Percentiles rank a stretch among this genome's conserved stretches.
These are phyloP conservation scores for Chalciporus piperatus DNA, from an alignment of 768 basidiomycete species.

Conservation along the genomic window DNA sequence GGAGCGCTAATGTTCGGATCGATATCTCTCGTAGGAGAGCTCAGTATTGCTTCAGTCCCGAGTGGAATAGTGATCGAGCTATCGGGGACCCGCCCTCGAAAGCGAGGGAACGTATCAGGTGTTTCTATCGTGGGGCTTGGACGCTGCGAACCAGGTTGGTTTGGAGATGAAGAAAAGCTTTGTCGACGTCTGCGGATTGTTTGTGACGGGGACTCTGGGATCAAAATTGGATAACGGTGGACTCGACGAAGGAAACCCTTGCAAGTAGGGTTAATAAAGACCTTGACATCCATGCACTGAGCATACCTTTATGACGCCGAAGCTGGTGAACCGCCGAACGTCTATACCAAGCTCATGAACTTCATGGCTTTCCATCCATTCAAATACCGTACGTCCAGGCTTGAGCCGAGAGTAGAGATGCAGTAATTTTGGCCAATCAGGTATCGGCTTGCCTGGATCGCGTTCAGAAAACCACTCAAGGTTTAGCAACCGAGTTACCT, in stretches of 20 bases:
- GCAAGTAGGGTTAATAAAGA: not conserved
- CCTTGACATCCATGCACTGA: not conserved
- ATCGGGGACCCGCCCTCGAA: slow-evolving; percentile 23
- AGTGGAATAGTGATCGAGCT: slow-evolving; percentile 17
- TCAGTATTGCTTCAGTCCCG: slow-evolving; percentile 17
- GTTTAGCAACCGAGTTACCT: slow-evolving; percentile 37
- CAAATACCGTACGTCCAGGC: slow-evolving; percentile 76
- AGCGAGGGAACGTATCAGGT: slow-evolving; percentile 12
- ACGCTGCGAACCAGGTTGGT: slow-evolving; percentile 11
- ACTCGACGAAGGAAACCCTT: slow-evolving; percentile 91
- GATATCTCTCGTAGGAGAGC: slow-evolving; percentile 34
- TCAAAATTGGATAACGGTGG: slow-evolving; percentile 86
- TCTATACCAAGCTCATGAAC: slow-evolving; percentile 79
- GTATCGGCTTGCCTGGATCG: slow-evolving; percentile 49
- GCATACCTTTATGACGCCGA: slow-evolving; percentile 92
- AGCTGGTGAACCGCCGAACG: slow-evolving; percentile 90
- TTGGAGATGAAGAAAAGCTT: slow-evolving; percentile 27
- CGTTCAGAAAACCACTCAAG: slow-evolving; percentile 1
- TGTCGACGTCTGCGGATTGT: slow-evolving; percentile 27
- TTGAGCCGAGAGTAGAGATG: slow-evolving; percentile 84
- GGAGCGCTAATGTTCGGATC: slow-evolving; percentile 30
- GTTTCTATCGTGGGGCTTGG: slow-evolving; percentile 6
- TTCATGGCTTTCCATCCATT: slow-evolving; percentile 83
- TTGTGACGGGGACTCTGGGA: slow-evolving; percentile 36
- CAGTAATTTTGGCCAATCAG: slow-evolving; percentile 86